Percentiles rank a stretch among this genome's conserved stretches.
Conservation (phyloP, 495 filamentous ascomycete species). For the Talaromyces thailandensis region DNA sequence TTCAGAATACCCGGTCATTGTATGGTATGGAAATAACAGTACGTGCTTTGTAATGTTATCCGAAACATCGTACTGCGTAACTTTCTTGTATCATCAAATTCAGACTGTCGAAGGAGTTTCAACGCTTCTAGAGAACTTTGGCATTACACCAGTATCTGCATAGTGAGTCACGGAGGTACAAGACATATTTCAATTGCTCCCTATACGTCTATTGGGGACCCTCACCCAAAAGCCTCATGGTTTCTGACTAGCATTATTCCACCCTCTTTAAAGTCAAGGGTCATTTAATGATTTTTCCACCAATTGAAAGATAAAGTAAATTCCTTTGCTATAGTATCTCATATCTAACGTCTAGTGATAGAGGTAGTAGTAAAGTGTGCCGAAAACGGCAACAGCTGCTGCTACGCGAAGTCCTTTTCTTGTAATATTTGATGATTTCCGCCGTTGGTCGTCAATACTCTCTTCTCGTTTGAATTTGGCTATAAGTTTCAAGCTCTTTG, state of each 20-base stretch:
- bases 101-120: neutral
- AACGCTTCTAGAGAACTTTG: no score
- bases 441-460: conserved; percentile 8
- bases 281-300: neutral
- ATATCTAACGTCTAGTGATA: neutral
- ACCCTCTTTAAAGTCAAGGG: neutral
- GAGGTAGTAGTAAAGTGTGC: neutral
- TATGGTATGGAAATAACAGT: neutral
- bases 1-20: neutral
- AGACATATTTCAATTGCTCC: neutral
- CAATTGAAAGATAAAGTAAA: neutral
- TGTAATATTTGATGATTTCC: neutral
- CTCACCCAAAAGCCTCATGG: neutral
- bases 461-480: neutral
- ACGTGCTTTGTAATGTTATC: neutral
- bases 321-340: neutral
- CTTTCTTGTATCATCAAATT: neutral
- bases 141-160: neutral
- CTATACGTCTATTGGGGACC: no score
- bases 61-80: neutral
- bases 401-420: neutral
- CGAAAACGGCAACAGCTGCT: neutral
- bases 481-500: neutral
- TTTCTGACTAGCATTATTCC: no score
- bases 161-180: neutral